Evolutionary conservation across 495 filamentous ascomycete genomes (phyloP), one percentile per base, ranked within the genome.

Genomic region (Lasiosphaeria ovina): DNA sequence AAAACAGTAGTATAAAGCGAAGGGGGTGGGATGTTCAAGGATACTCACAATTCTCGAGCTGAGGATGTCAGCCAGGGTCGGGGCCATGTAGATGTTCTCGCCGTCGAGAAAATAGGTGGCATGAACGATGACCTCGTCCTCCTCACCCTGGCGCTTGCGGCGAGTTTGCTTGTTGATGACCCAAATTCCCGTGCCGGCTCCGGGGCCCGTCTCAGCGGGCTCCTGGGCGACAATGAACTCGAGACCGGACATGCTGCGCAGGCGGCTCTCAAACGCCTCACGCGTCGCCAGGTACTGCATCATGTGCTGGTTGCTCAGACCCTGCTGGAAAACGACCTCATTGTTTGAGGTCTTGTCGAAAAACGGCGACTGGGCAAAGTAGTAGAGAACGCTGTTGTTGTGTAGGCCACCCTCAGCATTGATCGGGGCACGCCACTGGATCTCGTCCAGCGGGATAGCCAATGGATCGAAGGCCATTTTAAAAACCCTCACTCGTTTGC

Each of bases 291-390:
- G 77, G 56, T 83, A 80, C 24, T 74, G 68, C 12, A 68, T 67
- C 71, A 89, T 83, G 65, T 83, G 81, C 1, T 71, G 75, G 69
- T 93, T 92, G 77, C 82, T 87, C 60, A 81, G 81, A 32, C 90
- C 88, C 72, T 98, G 93, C 56, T 81, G 84, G 59, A 83, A 82
- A 47, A 97, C 71, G 5, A 87, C 82, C 59, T 85, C 86, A 72
- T 98, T 98, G 75, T 96, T 97, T 38, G 91, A 92, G 8, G 87
- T 92, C 32, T 76, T 78, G 68, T 98, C 94, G 73, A 90, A 98
- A 79, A 97, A 98, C 0, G 92, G 91, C 3, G 91, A 96, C 62
- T 88, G 76, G 52, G 86, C 83, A 71, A 98, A 97, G 74, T 98
- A 98, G 74, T 87, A 91, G 52, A 95, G 88, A 35, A 97, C 87